Evolutionary conservation across 257 asterid genomes (phyloP).

Genomic region (Perilla frutescens): DNA sequence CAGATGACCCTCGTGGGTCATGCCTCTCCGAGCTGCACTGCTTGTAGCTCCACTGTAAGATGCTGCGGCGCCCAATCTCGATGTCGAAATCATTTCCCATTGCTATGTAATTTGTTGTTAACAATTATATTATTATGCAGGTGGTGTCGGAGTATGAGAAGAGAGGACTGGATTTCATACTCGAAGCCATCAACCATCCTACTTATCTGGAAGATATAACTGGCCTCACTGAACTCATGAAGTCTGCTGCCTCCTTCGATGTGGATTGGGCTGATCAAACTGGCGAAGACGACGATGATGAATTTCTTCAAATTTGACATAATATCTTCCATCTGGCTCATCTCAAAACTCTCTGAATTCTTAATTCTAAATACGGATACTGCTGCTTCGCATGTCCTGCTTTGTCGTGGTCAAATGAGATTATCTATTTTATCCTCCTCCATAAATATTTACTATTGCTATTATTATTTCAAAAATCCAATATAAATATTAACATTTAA

Average conservation of each 20-base stretch:
- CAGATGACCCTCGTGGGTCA: conserved; percentile 91
- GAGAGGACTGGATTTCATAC: conserved; percentile 76
- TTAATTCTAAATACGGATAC: no score
- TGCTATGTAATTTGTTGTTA: no score
- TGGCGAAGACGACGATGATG: conserved; percentile 63
- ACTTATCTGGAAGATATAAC: conserved; percentile 90
- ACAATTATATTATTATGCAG: conserved; percentile 40
- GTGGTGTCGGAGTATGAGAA: conserved; percentile 74
- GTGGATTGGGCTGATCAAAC: conserved; percentile 71
- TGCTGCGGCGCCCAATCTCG: neutral
- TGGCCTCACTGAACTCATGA: conserved; percentile 88
- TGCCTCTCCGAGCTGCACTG: conserved; percentile 90
- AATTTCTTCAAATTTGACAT: conserved; percentile 56
- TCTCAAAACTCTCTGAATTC: no score
- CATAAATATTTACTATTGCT: no score
- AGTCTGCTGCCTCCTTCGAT: conserved; percentile 64
- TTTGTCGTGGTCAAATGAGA: no score
- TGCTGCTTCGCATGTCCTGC: no score
- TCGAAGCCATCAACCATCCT: conserved; percentile 89
- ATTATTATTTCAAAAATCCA: no score
- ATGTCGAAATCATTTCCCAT: neutral
- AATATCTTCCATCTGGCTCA: no score
- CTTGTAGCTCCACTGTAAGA: conserved; percentile 83
- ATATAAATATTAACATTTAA: no score
- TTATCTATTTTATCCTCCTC: no score